A percentile compares a stretch with the other conserved stretches of the same genome.
Conservation (phyloP, 177 flowering plant genomes). For the Vitis hybrid region DNA sequence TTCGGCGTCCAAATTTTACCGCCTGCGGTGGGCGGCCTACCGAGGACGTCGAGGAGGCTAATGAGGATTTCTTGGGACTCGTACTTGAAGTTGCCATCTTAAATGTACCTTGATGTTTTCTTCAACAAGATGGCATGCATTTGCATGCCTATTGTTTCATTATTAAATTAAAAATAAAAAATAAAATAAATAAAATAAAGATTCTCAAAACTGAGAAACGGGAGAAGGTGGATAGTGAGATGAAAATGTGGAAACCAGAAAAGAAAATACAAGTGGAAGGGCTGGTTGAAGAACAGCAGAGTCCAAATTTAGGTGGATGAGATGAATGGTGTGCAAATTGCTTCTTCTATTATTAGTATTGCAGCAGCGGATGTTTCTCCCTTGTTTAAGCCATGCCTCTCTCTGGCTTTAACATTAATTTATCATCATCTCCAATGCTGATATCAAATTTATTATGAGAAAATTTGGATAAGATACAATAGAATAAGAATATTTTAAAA, state of each 20-base stretch:
- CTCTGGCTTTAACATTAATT: background rate
- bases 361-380: slow-evolving; percentile 6
- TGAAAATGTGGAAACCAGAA: background rate
- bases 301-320: background rate
- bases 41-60: slow-evolving; percentile 23
- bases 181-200: no score
- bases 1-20: slow-evolving; percentile 67
- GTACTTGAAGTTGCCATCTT: slow-evolving; percentile 31
- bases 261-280: background rate
- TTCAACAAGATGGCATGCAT: background rate
- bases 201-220: no score
- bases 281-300: slow-evolving; percentile 3
- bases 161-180: no score
- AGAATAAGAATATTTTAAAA: no score
- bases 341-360: slow-evolving; percentile 11
- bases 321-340: slow-evolving; percentile 11
- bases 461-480: no score
- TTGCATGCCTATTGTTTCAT: background rate
- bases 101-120: background rate
- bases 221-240: background rate
- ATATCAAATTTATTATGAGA: no score
- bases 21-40: slow-evolving; percentile 51
- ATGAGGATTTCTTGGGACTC: slow-evolving; percentile 26
- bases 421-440: no score
- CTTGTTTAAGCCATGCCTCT: slow-evolving; percentile 33